A percentile compares a stretch with the other conserved stretches of the same genome.
Evolutionary conservation across 257 asterid genomes (phyloP).

Genomic region (Pogostemon cablin): DNA sequence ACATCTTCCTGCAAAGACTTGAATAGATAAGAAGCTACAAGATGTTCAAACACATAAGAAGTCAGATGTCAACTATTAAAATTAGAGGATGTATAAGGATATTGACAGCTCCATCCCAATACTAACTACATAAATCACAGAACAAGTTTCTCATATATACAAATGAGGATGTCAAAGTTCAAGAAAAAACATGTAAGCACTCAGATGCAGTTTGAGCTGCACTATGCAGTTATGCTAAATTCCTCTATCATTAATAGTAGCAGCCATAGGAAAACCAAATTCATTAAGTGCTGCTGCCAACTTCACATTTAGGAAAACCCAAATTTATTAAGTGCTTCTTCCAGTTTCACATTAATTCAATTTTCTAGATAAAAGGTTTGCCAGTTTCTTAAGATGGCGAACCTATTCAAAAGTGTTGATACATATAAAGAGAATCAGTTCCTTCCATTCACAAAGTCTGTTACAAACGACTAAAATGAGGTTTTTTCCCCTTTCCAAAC

Average conservation of each 20-base stretch:
- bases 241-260: background rate
- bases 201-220: background rate
- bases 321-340: background rate
- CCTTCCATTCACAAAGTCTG: background rate
- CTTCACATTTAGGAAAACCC: conserved; percentile 8
- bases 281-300: background rate
- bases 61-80: background rate
- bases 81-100: conserved; percentile 9
- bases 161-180: background rate
- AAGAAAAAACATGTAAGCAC: background rate
- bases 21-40: conserved; percentile 6
- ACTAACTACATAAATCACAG: conserved; percentile 2
- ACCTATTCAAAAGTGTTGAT: background rate
- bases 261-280: conserved; percentile 11
- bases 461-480: background rate
- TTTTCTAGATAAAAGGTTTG: background rate
- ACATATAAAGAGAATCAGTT: no score
- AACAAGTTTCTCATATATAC: background rate
- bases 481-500: conserved; percentile 1
- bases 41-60: background rate
- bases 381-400: conserved; percentile 5
- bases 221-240: conserved; percentile 7
- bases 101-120: background rate
- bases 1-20: conserved; percentile 17
- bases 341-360: conserved; percentile 1